These are phyloP conservation scores for Sporothrix curviconia DNA, from an alignment of 2,329 filamentous ascomycete genomes.

Conservation along the genomic window DNA sequence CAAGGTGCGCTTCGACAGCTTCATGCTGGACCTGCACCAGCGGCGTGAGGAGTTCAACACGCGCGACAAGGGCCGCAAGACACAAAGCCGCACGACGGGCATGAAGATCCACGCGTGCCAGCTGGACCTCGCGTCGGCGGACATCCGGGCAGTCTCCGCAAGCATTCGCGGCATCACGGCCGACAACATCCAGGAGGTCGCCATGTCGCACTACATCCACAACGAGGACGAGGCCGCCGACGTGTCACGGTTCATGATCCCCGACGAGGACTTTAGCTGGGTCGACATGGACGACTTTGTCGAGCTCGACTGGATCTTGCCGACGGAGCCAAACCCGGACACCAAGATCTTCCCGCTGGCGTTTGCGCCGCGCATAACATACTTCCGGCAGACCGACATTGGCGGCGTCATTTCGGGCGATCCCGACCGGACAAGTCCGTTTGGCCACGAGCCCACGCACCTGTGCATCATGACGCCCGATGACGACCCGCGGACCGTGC, in stretches of 20 bases:
- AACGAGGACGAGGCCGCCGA: slow-evolving; percentile 55
- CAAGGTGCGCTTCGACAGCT: slow-evolving; percentile 91
- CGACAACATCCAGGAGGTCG: slow-evolving; percentile 63
- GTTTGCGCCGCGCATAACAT: slow-evolving; percentile 90
- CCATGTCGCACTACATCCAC: slow-evolving; percentile 45
- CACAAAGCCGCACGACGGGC: slow-evolving; percentile 73
- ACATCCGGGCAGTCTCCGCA: slow-evolving; percentile 88
- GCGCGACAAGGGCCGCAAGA: slow-evolving; percentile 66
- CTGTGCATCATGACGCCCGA: slow-evolving; percentile 90
- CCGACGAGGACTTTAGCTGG: slow-evolving; percentile 92
- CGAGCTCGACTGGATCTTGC: slow-evolving; percentile 92
- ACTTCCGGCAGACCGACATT: slow-evolving; percentile 95
- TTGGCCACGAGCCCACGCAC: slow-evolving; percentile 89
- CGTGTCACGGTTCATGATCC: slow-evolving; percentile 86
- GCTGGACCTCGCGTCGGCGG: slow-evolving; percentile 82
- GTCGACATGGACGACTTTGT: slow-evolving; percentile 99
- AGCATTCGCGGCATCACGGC: slow-evolving; percentile 74
- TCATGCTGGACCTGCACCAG: slow-evolving; percentile 95
- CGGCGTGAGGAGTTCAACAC: slow-evolving; percentile 86
- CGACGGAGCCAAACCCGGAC: slow-evolving; percentile 80
- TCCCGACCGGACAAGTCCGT: slow-evolving; percentile 74
- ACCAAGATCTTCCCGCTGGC: slow-evolving; percentile 91
- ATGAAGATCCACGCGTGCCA: slow-evolving; percentile 97
- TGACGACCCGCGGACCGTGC: slow-evolving; percentile 81
- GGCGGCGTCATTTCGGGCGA: slow-evolving; percentile 73